Conservation (phyloP, 1,139 yeast genomes). For the Taphrina deformans region DNA sequence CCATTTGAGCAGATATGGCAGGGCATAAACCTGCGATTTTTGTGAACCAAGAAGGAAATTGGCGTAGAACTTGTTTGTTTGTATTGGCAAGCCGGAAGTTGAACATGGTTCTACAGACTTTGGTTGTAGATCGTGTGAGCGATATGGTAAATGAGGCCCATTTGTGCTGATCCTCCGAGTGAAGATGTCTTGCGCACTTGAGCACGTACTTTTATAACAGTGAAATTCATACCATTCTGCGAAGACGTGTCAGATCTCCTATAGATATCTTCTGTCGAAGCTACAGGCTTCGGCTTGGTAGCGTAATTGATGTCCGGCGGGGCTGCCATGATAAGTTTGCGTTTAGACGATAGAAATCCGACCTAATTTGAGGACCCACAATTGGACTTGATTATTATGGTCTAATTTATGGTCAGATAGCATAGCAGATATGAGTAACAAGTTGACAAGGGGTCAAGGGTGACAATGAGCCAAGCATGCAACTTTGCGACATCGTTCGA, state of each 20-base stretch:
- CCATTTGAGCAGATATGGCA: constrained; percentile 66
- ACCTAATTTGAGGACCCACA: too few relatives aligned
- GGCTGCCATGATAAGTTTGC: neutral
- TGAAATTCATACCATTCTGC: too few relatives aligned
- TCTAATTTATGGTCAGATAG: too few relatives aligned
- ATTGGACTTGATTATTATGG: too few relatives aligned
- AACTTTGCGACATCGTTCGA: too few relatives aligned
- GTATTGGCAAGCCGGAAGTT: constrained; percentile 43
- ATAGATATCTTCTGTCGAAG: too few relatives aligned
- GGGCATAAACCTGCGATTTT: constrained; percentile 53
- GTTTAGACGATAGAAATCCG: too few relatives aligned
- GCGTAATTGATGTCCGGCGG: constrained; percentile 27
- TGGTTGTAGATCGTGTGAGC: constrained; percentile 11
- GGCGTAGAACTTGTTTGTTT: constrained; percentile 71
- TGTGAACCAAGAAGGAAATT: constrained; percentile 61
- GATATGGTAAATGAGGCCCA: neutral
- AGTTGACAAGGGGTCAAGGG: too few relatives aligned
- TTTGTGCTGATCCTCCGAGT: neutral
- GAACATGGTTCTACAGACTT: constrained; percentile 1
- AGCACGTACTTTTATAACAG: too few relatives aligned
- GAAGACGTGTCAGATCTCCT: too few relatives aligned
- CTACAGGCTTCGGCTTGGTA: constrained; percentile 8
- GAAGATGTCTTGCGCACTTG: neutral
- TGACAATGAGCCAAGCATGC: too few relatives aligned
- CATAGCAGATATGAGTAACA: too few relatives aligned